Evolutionary conservation across 495 filamentous ascomycete genomes (phyloP).

Genomic region (Copromyces sp.): DNA sequence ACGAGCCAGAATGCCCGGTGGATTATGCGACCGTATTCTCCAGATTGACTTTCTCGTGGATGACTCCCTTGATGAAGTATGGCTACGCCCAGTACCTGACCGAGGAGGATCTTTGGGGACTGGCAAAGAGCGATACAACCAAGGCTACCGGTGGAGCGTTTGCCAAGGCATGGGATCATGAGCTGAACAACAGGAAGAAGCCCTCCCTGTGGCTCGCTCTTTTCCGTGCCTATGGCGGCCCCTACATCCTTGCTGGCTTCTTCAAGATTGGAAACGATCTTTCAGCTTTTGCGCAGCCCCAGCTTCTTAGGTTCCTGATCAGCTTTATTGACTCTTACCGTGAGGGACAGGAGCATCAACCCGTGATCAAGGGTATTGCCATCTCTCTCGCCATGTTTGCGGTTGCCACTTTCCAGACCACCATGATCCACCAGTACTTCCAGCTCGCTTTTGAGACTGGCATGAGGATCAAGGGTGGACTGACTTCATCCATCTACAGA

Average conservation of each 20-base stretch:
- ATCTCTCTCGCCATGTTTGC: slow-evolving; percentile 91
- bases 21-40: slow-evolving; percentile 96
- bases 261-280: slow-evolving; percentile 82
- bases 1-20: slow-evolving; percentile 79
- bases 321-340: slow-evolving; percentile 75
- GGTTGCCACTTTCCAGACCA: slow-evolving; percentile 74
- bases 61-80: slow-evolving; percentile 96
- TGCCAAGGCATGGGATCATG: slow-evolving; percentile 62
- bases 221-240: slow-evolving; percentile 71
- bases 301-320: slow-evolving; percentile 79
- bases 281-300: slow-evolving; percentile 82
- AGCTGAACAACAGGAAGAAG: slow-evolving; percentile 57
- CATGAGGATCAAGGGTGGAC: slow-evolving; percentile 85
- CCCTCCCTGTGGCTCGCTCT: slow-evolving; percentile 92
- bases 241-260: slow-evolving; percentile 66
- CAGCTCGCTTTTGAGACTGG: slow-evolving; percentile 89
- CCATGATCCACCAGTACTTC: slow-evolving; percentile 82
- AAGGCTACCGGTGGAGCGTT: slow-evolving; percentile 55
- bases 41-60: slow-evolving; percentile 91
- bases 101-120: slow-evolving; percentile 94
- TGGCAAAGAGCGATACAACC: slow-evolving; percentile 73
- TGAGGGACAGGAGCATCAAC: slow-evolving; percentile 50
- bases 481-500: slow-evolving; percentile 84
- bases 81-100: slow-evolving; percentile 88
- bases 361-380: slow-evolving; percentile 69